Base-by-base conservation (phyloP, 345 rosid genomes). In the Euphorbia pulcherrima region DNA sequence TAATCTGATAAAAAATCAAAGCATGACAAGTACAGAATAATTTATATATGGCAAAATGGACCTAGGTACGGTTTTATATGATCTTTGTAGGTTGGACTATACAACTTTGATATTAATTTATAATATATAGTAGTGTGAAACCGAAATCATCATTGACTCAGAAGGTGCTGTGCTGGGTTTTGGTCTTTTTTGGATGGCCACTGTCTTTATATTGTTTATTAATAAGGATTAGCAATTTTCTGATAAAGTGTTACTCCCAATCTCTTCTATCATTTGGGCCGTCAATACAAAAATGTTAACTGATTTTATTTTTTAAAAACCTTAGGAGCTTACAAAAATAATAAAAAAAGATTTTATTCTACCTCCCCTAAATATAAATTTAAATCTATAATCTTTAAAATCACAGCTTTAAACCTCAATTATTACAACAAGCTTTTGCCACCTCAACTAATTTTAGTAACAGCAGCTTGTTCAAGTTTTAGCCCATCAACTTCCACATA, bases 91-190 rank as follows among this genome's bases (percentile, higher is more conserved):
- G 69, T 70, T 59, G 60, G 78, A 63, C 66, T 68, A 55, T 24
- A 33, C 47, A 44, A 39, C 57, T 20, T 20, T 24, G 14, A 20
- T 62, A 61, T 55, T 70, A 60, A n/a, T 60, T 35, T 52, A 57
- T 9, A 50, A 0, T 20, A 20, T 53, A 21, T 1, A 21, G 16
- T 44, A 27, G 68, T 61, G 65, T 46, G 72, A 57, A 61, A 24
- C 64, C 50, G 62, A 35, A n/a, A 56, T 64, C 69, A 79, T 68
- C 62, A 65, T 79, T 69, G 76, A 61, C 68, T 64, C 53, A 0
- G 60, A 56, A 52, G 60, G 68, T 8, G 50, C 17, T 41, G 11
- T 8, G 68, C 44, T 51, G 63, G 57, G 10, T 54, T 54, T 60
- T 73, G 55, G 28, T 60, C 53, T 44, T 52, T 55, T 51, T 47